These are phyloP conservation scores for Ramaria rubella DNA, from an alignment of 768 basidiomycete species.

Conservation along the genomic window DNA sequence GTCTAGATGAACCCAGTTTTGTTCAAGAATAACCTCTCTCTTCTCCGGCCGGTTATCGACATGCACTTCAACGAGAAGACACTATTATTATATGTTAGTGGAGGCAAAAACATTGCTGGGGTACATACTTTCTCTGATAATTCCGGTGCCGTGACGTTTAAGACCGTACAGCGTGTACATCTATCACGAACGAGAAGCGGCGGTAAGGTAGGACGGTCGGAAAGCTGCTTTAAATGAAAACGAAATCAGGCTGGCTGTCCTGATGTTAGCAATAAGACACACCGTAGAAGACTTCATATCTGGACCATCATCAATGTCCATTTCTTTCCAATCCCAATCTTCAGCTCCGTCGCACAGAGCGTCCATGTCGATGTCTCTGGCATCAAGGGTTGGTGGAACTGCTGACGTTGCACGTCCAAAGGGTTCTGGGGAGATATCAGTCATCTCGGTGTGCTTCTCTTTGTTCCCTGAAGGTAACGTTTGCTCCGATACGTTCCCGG, in stretches of 20 bases:
- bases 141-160: slow-evolving; percentile 29
- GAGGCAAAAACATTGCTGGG: neutral
- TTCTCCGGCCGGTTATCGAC: slow-evolving; percentile 25
- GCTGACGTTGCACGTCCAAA: neutral
- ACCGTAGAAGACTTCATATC: slow-evolving; percentile 40
- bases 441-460: neutral
- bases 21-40: slow-evolving; percentile 48
- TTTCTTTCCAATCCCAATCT: slow-evolving; percentile 63
- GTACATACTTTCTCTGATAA: slow-evolving; percentile 36
- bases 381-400: neutral
- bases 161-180: slow-evolving; percentile 53
- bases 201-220: neutral
- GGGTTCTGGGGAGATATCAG: neutral
- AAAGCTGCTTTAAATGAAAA: no score
- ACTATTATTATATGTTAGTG: slow-evolving; percentile 26
- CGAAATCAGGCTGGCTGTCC: no score
- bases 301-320: slow-evolving; percentile 44
- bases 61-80: slow-evolving; percentile 43
- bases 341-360: slow-evolving; percentile 59
- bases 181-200: slow-evolving; percentile 25
- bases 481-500: neutral
- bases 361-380: slow-evolving; percentile 36
- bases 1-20: slow-evolving; percentile 72
- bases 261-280: neutral
- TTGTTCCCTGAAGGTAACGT: neutral